Percentiles rank a stretch among this genome's conserved stretches.
Conservation (phyloP, 495 filamentous ascomycete genomes). For the Trichoderma gamsii region DNA sequence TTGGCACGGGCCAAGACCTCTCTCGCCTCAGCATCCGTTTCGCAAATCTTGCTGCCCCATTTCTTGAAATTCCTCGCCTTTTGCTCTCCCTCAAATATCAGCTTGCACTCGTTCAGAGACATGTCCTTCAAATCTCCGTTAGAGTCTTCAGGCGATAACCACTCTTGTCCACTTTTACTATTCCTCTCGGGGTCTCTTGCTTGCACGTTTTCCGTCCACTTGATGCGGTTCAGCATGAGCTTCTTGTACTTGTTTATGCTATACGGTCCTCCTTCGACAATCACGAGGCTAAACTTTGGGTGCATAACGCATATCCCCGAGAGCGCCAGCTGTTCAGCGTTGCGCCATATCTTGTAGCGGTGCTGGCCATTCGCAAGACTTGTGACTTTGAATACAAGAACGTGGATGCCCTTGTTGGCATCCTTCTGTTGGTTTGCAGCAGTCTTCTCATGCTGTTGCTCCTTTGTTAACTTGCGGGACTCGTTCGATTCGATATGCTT, state of each 20-base stretch:
- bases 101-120: slow-evolving; percentile 65
- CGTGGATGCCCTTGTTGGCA: slow-evolving; percentile 71
- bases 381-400: slow-evolving; percentile 82
- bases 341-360: slow-evolving; percentile 85
- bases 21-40: slow-evolving; percentile 81
- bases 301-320: slow-evolving; percentile 86
- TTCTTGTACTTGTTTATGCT: slow-evolving; percentile 74
- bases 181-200: slow-evolving; percentile 48
- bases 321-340: slow-evolving; percentile 79
- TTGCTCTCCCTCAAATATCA: slow-evolving; percentile 84
- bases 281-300: slow-evolving; percentile 77
- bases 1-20: slow-evolving; percentile 72
- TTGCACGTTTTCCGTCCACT: slow-evolving; percentile 85
- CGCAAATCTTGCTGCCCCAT: slow-evolving; percentile 79
- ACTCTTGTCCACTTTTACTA: slow-evolving; percentile 57
- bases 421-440: slow-evolving; percentile 79
- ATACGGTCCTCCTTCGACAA: slow-evolving; percentile 85
- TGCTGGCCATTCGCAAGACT: slow-evolving; percentile 84
- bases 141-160: slow-evolving; percentile 73
- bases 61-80: slow-evolving; percentile 72
- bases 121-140: slow-evolving; percentile 75
- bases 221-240: slow-evolving; percentile 84
- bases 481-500: slow-evolving; percentile 76
- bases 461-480: slow-evolving; percentile 84
- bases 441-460: slow-evolving; percentile 81